Percentiles rank a stretch among this genome's conserved stretches.
Conservation (phyloP, 108 stramenopile genomes). For the Phaeodactylum tricornutum region DNA sequence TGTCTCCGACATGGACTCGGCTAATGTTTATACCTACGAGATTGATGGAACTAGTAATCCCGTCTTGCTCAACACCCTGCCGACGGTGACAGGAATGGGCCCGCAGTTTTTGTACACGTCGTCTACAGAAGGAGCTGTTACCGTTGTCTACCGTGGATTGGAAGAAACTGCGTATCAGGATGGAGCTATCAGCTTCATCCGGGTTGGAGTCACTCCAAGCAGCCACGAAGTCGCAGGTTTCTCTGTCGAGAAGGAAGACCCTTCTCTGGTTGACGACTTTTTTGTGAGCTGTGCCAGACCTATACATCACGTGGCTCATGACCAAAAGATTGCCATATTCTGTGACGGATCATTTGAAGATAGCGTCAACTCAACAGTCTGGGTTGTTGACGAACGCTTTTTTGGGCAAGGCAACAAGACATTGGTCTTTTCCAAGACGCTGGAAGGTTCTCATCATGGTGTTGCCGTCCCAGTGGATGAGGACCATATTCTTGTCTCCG, state of each 20-base stretch:
- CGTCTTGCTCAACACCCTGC: background rate
- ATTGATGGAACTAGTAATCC: background rate
- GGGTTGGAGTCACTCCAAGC: constrained; percentile 4
- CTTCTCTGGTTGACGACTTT: constrained; percentile 2
- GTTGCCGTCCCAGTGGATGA: constrained; percentile 18
- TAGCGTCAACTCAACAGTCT: constrained; percentile 15
- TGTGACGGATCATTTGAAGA: constrained; percentile 13
- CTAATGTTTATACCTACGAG: constrained; percentile 8
- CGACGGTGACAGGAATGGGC: background rate
- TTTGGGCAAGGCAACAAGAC: constrained; percentile 6
- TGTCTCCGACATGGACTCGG: constrained; percentile 1
- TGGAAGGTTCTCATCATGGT: constrained; percentile 20
- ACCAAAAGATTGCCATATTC: constrained; percentile 16
- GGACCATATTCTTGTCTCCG: constrained; percentile 13
- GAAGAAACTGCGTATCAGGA: constrained; percentile 6
- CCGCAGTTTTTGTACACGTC: background rate
- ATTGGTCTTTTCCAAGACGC: constrained; percentile 4
- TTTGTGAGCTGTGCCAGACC: constrained; percentile 12
- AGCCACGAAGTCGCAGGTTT: background rate
- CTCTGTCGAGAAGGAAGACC: background rate
- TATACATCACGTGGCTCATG: constrained; percentile 11
- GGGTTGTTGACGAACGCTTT: constrained; percentile 17
- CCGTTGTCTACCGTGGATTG: constrained; percentile 6
- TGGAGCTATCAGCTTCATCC: constrained; percentile 10
- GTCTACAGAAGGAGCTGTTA: background rate